Percentiles rank a stretch among this genome's conserved stretches.
phyloP scores from a whole-genome alignment of 208 protist genomes.

The Acanthamoeba triangularis region DNA sequence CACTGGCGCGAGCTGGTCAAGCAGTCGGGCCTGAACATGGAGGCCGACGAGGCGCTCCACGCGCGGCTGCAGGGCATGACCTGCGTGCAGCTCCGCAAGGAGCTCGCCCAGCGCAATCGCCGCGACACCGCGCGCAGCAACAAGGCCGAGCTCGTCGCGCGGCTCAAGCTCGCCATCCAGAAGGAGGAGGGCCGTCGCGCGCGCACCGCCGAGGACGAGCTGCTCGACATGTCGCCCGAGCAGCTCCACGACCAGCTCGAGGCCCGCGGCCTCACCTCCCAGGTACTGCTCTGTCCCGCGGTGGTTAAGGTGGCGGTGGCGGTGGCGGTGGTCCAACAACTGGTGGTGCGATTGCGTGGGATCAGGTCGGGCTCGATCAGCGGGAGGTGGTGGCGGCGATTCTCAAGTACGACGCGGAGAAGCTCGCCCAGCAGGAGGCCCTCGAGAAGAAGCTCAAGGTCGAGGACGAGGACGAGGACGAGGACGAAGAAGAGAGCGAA shows the following conservation, averaged over 20 bases:
- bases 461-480: background rate
- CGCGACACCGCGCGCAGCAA: background rate
- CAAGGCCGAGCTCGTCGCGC: constrained; percentile 7
- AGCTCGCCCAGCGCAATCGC: background rate
- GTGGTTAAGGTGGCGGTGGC: background rate
- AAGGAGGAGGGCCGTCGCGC: constrained; percentile 11
- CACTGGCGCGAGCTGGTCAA: constrained; percentile 43
- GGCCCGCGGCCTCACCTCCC: constrained; percentile 2
- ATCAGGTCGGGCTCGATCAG: constrained; percentile 3
- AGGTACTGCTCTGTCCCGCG: background rate
- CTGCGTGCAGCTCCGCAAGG: background rate
- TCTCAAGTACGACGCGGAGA: background rate
- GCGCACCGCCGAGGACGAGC: background rate
- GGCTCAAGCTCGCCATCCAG: constrained; percentile 15
- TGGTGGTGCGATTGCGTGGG: background rate
- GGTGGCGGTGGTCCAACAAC: background rate
- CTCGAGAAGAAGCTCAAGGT: background rate
- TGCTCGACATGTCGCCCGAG: background rate
- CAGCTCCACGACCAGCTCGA: constrained; percentile 33
- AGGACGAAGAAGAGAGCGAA: background rate
- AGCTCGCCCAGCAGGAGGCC: background rate
- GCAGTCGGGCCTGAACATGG: background rate
- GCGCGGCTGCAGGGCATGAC: background rate
- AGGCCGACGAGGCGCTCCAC: background rate
- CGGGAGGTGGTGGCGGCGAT: background rate